phyloP scores from a whole-genome alignment of 768 basidiomycete species.

The Punctularia strigosozonata region DNA sequence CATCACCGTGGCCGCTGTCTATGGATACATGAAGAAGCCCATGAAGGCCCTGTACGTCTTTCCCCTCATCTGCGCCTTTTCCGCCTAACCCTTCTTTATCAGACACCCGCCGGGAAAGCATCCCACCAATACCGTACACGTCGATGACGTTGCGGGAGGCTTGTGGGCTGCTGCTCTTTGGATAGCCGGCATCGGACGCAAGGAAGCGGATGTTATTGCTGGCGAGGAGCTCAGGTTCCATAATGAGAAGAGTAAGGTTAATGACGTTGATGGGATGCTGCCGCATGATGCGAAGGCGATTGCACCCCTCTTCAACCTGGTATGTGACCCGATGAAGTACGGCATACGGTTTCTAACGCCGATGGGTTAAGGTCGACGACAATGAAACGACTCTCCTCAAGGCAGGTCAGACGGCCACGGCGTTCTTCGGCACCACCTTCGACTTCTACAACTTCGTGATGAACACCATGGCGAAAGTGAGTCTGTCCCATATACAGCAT shows the following conservation, averaged over 20 bases:
- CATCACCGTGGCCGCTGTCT: conserved; percentile 68
- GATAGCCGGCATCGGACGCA: conserved; percentile 55
- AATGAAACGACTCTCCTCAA: conserved; percentile 58
- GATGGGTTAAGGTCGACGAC: conserved; percentile 49
- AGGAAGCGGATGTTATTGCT: conserved; percentile 49
- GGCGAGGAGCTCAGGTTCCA: conserved; percentile 57
- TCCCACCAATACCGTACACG: conserved; percentile 63
- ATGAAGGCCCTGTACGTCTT: conserved; percentile 69
- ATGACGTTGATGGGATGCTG: conserved; percentile 51
- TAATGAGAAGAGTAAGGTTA: conserved; percentile 60
- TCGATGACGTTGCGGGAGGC: conserved; percentile 69
- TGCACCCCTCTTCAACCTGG: conserved; percentile 79
- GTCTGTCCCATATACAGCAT: conserved; percentile 4
- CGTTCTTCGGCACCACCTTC: conserved; percentile 67
- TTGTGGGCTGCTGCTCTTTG: conserved; percentile 69
- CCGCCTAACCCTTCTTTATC: background rate
- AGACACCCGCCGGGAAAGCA: conserved; percentile 79
- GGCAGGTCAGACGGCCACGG: conserved; percentile 52
- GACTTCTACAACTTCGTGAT: conserved; percentile 70
- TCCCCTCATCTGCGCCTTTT: conserved; percentile 5
- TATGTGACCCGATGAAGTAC: too few species aligned
- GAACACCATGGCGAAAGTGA: conserved; percentile 55
- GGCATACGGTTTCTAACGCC: too few species aligned
- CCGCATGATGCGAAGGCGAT: conserved; percentile 43
- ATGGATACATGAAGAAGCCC: conserved; percentile 71